Evolutionary conservation across 768 basidiomycete genomes (phyloP).

Genomic region (Trametes maxima): DNA sequence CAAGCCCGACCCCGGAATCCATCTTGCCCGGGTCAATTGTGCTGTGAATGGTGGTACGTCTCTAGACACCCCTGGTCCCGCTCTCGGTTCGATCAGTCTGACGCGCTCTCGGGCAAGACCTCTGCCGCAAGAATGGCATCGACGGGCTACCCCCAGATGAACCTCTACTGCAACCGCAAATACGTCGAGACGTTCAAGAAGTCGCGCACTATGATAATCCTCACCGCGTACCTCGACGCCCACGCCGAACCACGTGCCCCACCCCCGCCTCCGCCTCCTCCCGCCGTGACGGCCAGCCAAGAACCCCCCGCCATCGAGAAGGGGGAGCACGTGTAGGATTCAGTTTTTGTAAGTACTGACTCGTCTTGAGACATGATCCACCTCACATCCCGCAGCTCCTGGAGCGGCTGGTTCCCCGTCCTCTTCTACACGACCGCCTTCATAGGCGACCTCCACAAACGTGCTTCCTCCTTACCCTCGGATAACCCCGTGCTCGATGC

Average conservation of each 20-base stretch:
- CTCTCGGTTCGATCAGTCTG: not conserved
- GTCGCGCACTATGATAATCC: conserved; percentile 51
- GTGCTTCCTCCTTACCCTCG: conserved; percentile 36
- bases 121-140: conserved; percentile 73
- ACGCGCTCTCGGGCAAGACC: conserved; percentile 50
- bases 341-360: conserved; percentile 72
- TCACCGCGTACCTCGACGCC: conserved; percentile 57
- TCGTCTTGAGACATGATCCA: not conserved
- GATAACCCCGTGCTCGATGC: conserved; percentile 43
- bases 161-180: conserved; percentile 70
- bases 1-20: conserved; percentile 51
- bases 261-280: conserved; percentile 21
- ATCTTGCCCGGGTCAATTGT: conserved; percentile 83
- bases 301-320: conserved; percentile 26
- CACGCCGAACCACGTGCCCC: conserved; percentile 38
- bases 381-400: conserved; percentile 50
- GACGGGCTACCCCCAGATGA: conserved; percentile 76
- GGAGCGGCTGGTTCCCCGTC: conserved; percentile 91
- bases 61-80: no score
- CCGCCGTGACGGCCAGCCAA: conserved; percentile 38
- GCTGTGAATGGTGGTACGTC: conserved; percentile 71
- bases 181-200: conserved; percentile 58
- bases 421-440: conserved; percentile 89
- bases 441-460: conserved; percentile 84
- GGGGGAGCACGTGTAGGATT: conserved; percentile 60